Percentiles rank a stretch among this genome's conserved stretches.
These are phyloP conservation scores for Rhinocladiella mackenziei DNA, from an alignment of 2,329 filamentous ascomycete genomes.

Conservation along the genomic window DNA sequence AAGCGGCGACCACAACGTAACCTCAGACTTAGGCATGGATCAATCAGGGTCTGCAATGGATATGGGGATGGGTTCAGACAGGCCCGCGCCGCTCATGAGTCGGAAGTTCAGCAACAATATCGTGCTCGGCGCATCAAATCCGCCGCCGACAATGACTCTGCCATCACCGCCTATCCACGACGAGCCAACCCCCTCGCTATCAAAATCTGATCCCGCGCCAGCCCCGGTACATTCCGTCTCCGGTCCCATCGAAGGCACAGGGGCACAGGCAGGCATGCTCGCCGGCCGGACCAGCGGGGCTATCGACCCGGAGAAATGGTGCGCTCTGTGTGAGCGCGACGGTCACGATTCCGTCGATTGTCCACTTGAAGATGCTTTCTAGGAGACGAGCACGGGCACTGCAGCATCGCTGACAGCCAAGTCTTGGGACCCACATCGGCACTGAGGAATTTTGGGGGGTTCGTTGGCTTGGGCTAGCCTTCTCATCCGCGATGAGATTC, in stretches of 20 bases:
- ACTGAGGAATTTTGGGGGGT: not conserved
- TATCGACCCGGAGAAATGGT: constrained; percentile 87
- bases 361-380: constrained; percentile 69
- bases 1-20: not conserved
- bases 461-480: too few relatives aligned
- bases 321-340: constrained; percentile 90
- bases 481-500: too few relatives aligned
- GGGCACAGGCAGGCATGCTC: constrained; percentile 52
- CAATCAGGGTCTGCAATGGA: too few relatives aligned
- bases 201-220: not conserved
- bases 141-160: constrained; percentile 35
- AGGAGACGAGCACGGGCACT: not conserved
- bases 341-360: constrained; percentile 96
- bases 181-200: constrained; percentile 14
- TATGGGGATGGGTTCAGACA: too few relatives aligned
- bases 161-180: constrained; percentile 45
- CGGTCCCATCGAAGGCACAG: constrained; percentile 40
- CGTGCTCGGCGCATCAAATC: constrained; percentile 5
- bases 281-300: constrained; percentile 74
- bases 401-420: too few relatives aligned
- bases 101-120: constrained; percentile 16
- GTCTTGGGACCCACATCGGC: not conserved
- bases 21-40: not conserved
- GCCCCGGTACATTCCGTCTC: constrained; percentile 12
- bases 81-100: constrained; percentile 25